Base-by-base conservation (phyloP, 2,329 filamentous ascomycete genomes). In the Fusarium sp. region DNA sequence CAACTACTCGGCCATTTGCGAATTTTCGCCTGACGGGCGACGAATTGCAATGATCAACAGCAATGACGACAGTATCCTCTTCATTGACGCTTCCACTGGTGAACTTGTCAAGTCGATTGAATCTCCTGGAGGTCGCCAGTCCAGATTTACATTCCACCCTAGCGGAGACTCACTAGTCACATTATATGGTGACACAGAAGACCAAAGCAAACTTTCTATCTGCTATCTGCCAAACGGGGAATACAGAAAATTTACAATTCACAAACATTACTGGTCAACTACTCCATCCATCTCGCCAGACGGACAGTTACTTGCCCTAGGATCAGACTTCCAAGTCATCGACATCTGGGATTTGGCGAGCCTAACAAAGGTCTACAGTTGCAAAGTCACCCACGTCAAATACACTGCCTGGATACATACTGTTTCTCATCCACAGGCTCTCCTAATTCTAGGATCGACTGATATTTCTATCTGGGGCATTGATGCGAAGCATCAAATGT, bases 391-490 rank as follows among this genome's bases (percentile, higher is more conserved):
- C n/a, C n/a, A n/a, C n/a, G n/a, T n/a, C n/a, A n/a, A n/a, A n/a
- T n/a, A 3, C 15, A 18, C 6, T 24, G 9, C 6, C 10, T 3
- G 15, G 35, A 8, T 36, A 17, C 15, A 36, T 28, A 26, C 2
- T 0, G 0, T 2, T 47, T 22, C 13, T 0, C 12, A 47, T 15
- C 26, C 45, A 0, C 8, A 6, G 1, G 26, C 18, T 7, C 26
- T 47, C 13, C 2, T 47, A 0, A 7, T 22, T 7, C 1, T 47
- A 7, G 1, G 1, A 5, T 0, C 0, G 0, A 0, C 0, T 3
- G 9, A 6, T 0, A 22, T 47, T 15, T 28, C 18, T 7, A 11
- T 47, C 15, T 47, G 26, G 45, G 1, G 45, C 11, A 0, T 28
- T 3, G 6, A 28, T 28, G 0, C 2, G 0, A 22, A 1, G 7